phyloP scores from a whole-genome alignment of 225 moss, liverwort and hornwort species.

The Lunularia cruciata region DNA sequence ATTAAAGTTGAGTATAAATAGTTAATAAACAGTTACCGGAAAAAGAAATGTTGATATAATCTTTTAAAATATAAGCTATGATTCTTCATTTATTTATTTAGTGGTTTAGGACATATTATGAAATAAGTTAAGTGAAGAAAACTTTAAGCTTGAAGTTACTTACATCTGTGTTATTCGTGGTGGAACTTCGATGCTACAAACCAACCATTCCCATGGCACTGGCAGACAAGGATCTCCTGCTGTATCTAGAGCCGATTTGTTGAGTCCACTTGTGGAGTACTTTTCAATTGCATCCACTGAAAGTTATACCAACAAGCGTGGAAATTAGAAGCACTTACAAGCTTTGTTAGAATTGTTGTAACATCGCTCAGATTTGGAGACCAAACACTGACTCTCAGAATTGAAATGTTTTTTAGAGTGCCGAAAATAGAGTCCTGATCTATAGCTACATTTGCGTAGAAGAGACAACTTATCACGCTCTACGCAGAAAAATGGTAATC shows the following conservation, averaged over 20 bases:
- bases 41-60: too few species aligned
- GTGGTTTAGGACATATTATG: too few species aligned
- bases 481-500: too few species aligned
- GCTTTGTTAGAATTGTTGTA: background rate
- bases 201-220: constrained; percentile 2
- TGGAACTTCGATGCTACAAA: constrained; percentile 17
- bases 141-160: background rate
- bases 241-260: background rate
- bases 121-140: too few species aligned
- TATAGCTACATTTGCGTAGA: background rate
- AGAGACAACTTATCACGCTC: too few species aligned
- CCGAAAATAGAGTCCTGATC: background rate
- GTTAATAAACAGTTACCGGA: too few species aligned
- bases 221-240: constrained; percentile 22
- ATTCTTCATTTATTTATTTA: too few species aligned
- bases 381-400: background rate
- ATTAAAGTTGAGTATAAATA: too few species aligned
- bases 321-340: background rate
- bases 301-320: background rate
- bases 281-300: background rate
- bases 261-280: background rate
- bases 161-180: constrained; percentile 21
- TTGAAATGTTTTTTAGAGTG: background rate
- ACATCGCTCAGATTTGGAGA: background rate
- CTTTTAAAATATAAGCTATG: too few species aligned